Base-by-base conservation (phyloP, 2,329 filamentous ascomycete species). In the Exophiala sp. region DNA sequence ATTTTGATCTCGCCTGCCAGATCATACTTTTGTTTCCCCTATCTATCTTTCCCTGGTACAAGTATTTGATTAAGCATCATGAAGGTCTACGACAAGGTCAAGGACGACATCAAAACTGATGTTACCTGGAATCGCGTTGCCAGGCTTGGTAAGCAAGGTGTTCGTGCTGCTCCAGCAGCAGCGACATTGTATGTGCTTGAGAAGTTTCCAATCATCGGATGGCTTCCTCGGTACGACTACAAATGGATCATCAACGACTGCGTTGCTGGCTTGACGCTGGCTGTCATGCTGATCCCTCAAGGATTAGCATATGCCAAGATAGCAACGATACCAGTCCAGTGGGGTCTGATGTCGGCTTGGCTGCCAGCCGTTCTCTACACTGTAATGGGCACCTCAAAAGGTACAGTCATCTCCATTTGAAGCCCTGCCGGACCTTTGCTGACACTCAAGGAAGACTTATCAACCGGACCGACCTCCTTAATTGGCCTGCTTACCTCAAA, bases 401-500 rank as follows among this genome's bases (percentile, higher is more conserved):
- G 81, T 79, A 55, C 62, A 12, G 35, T 38, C 35, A 11, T 38
- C 11, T 38, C 5, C 35, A n/a, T 16, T 5, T 38, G 35, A 5
- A 16, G 11, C 6, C 35, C 11, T 10, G 35, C 35, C 35, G 35
- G 5, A 38, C 5, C 24, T 38, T 45, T 61, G 29, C 57, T 59
- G 12, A 49, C 11, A 47, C 29, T 20, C 4, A 8, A 47, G 42
- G 10, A 24, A 61, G 82, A 84, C 65, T 67, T 86, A 3, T 85
- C 82, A 1, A 80, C 78, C 0, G 82, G 84, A 3, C 84, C 83
- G 10, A 87, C 84, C 0, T 85, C 83, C 0, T 78, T 86, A 21
- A 78, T 86, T 53, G 83, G 82, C 6, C 76, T 87, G 1, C 72
- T 86, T 21, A 86, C 83, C 0, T 79, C 81, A 12, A 79, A 85